These are phyloP conservation scores for Sporothrix inflata DNA, from an alignment of 2,329 filamentous ascomycete genomes.

Conservation along the genomic window DNA sequence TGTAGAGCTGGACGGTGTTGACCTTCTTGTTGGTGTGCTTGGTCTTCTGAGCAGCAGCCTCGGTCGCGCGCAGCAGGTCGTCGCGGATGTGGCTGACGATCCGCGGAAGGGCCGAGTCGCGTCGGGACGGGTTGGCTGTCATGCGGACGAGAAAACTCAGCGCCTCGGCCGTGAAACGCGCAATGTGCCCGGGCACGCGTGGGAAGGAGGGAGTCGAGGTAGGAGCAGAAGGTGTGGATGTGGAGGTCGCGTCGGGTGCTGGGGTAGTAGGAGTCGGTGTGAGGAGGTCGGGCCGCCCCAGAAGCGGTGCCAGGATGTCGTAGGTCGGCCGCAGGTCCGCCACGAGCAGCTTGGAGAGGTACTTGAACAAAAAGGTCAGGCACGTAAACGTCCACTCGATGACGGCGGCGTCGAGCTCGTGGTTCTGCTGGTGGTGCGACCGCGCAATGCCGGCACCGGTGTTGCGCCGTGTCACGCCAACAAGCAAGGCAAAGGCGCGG, in stretches of 20 bases:
- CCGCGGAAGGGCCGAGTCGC: slow-evolving; percentile 69
- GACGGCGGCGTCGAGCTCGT: slow-evolving; percentile 79
- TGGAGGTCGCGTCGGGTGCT: not conserved
- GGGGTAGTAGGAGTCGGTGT: not conserved
- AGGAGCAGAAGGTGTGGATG: not conserved
- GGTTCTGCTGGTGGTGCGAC: slow-evolving; percentile 48
- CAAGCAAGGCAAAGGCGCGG: slow-evolving; percentile 72
- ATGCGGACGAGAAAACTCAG: slow-evolving; percentile 93
- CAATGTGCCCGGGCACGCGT: slow-evolving; percentile 81
- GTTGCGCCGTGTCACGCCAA: slow-evolving; percentile 63
- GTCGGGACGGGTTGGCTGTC: slow-evolving; percentile 71
- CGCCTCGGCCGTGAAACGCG: slow-evolving; percentile 90
- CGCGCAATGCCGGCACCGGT: slow-evolving; percentile 29
- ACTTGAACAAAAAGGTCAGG: slow-evolving; percentile 95
- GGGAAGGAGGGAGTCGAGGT: not conserved
- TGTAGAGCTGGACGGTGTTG: slow-evolving; percentile 64
- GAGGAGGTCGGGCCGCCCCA: slow-evolving; percentile 65
- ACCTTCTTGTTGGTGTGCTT: slow-evolving; percentile 42
- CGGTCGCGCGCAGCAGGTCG: slow-evolving; percentile 56
- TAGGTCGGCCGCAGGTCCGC: slow-evolving; percentile 84
- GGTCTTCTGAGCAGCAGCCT: slow-evolving; percentile 50
- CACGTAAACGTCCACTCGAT: slow-evolving; percentile 97
- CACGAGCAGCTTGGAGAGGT: slow-evolving; percentile 83
- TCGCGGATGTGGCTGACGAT: slow-evolving; percentile 74
- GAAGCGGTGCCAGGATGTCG: slow-evolving; percentile 77